Conservation (phyloP, 306 rosid genomes). For the Pterocarpus macrocarpus region DNA sequence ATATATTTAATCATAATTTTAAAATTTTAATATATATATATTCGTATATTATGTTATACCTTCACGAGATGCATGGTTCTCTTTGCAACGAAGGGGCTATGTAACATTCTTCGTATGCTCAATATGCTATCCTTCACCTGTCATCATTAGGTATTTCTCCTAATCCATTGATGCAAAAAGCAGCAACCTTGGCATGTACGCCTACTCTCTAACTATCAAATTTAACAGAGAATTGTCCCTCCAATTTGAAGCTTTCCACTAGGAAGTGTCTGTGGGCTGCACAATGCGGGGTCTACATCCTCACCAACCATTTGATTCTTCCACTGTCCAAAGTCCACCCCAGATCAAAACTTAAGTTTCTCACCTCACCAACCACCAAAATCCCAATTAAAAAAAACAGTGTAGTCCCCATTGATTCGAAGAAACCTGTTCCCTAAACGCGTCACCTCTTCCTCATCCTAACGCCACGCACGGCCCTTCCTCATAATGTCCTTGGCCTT, state of each 20-base stretch:
- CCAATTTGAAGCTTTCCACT: slow-evolving; percentile 10
- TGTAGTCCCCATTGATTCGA: neutral
- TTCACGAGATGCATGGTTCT: no score
- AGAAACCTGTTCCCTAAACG: neutral
- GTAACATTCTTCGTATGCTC: no score
- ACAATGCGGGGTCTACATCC: slow-evolving; percentile 23
- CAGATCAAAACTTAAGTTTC: neutral
- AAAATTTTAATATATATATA: no score
- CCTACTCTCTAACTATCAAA: slow-evolving; percentile 1
- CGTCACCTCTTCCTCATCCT: neutral
- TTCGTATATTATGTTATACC: no score
- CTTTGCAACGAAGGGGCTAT: no score
- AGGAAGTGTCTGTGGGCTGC: neutral
- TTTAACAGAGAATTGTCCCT: neutral
- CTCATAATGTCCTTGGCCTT: neutral
- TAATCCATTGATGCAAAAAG: neutral
- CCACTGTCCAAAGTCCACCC: neutral
- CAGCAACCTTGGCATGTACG: neutral
- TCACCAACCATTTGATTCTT: slow-evolving; percentile 62
- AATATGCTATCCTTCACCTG: neutral
- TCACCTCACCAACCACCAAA: slow-evolving; percentile 34
- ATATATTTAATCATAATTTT: no score
- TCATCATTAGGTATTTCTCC: neutral
- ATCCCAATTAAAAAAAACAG: neutral
- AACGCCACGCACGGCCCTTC: neutral